A percentile compares a stretch with the other conserved stretches of the same genome.
Conservation (phyloP, 1,284 basidiomycete species). For the Malassezia restricta region DNA sequence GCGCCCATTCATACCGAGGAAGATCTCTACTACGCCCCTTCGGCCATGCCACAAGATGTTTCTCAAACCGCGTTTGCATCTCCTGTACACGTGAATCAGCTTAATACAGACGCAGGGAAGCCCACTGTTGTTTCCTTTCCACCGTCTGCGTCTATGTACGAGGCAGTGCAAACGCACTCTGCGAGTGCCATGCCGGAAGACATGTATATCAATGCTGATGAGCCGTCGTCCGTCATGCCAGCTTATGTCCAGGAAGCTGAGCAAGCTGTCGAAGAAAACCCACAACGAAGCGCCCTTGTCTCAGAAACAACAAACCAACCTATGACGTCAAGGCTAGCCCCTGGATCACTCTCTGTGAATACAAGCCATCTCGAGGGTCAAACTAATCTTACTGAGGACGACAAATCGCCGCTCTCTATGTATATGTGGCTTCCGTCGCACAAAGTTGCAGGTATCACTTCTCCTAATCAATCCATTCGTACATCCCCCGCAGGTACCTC, state of each 20-base stretch:
- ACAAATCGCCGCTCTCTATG: conserved; percentile 9
- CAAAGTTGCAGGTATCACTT: not conserved
- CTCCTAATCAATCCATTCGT: not conserved
- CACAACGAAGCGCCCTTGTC: not conserved
- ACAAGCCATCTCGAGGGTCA: not conserved
- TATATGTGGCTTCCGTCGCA: conserved; percentile 11
- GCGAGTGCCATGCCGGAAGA: not conserved
- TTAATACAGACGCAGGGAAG: not conserved
- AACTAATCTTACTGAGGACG: not conserved
- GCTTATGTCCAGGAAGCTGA: not conserved
- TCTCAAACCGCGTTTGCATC: not conserved
- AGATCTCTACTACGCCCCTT: not conserved
- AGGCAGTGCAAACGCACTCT: not conserved
- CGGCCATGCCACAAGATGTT: not conserved
- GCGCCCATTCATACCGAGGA: not conserved
- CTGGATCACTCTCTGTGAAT: not conserved
- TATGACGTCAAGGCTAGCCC: not conserved
- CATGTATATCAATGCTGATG: not conserved
- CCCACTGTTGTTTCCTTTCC: not conserved
- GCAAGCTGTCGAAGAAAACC: not conserved
- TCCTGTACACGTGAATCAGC: not conserved
- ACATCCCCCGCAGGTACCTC: not conserved
- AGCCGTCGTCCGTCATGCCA: not conserved
- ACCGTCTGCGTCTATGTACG: not conserved
- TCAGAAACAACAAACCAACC: not conserved